Evolutionary conservation across 2,329 filamentous ascomycete species (phyloP), one percentile per base, ranked within the genome.

Genomic region (Sporothrix luriei): DNA sequence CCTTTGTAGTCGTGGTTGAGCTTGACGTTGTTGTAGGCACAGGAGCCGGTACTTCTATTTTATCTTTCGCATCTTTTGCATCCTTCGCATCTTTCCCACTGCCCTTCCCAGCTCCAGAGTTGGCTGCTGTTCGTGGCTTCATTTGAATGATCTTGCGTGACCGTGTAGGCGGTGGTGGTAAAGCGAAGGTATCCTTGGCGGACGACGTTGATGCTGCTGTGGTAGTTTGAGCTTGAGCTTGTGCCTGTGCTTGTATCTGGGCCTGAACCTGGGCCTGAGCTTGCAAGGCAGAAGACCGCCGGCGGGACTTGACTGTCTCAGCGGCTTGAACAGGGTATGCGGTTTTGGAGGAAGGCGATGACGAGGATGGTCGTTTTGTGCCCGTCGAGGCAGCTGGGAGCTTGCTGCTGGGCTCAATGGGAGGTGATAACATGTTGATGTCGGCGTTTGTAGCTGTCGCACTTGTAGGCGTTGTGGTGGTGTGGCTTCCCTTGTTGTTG

Each of bases 61-160:
- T 68, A 13, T 66, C 66, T 48, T 52, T 66, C 13, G 46, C 3
- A 11, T 66, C 66, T 46, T 52, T 66, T 16, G 51, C 5, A 7
- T 66, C 69, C 33, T 29, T 59, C 40, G 52, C 11, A 11, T 61
- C 69, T 24, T 29, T 59, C 14, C 26, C n/a, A 3, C 29, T 24
- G 13, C n/a, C 52, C 38, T 61, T 68, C n/a, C 29, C 46, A 4
- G 61, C 7, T 26, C 21, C 74, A 72, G 51, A 75, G 74, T 71
- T 76, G 77, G 26, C 73, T 62, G 65, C n/a, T 68, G 72, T 72
- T 33, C 82, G 80, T 21, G 87, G 94, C 80, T 97, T 97, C 94
- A 98, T 97, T 81, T 98, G 94, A 70, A 98, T 98, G 78, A 99
- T 98, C 82, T 96, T 98, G 76, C 94, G 90, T 54, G 93, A 92